phyloP scores from a whole-genome alignment of 2,329 filamentous ascomycete species.

The Dactylellina drechsleri region DNA sequence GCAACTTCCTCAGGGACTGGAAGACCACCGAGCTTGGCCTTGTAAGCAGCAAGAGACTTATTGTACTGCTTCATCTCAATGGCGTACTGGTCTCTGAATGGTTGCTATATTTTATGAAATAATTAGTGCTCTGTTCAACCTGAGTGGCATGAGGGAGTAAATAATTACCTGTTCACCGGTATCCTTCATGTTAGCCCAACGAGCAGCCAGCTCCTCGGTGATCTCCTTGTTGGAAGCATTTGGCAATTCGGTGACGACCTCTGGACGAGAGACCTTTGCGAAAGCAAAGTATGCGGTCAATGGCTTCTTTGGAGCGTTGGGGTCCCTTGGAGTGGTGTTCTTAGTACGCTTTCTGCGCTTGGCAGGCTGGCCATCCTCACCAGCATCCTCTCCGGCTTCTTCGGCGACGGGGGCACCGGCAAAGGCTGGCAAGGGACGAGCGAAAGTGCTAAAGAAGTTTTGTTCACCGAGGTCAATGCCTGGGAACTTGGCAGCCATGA shows the following conservation, averaged over 20 bases:
- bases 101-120: conserved; percentile 13
- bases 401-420: conserved; percentile 10
- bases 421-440: conserved; percentile 12
- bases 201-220: conserved; percentile 83
- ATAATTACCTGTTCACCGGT: conserved; percentile 71
- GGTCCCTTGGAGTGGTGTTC: conserved; percentile 72
- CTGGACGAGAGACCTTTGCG: conserved; percentile 84
- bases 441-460: conserved; percentile 32
- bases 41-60: conserved; percentile 41
- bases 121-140: conserved; percentile 55
- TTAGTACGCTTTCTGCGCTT: conserved; percentile 76
- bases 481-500: conserved; percentile 41
- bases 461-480: conserved; percentile 28
- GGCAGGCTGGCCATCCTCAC: conserved; percentile 43
- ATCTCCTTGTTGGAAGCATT: conserved; percentile 84
- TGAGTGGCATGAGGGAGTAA: conserved; percentile 61
- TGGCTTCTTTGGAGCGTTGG: conserved; percentile 92
- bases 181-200: conserved; percentile 82
- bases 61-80: conserved; percentile 50
- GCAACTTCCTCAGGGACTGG: conserved; percentile 22
- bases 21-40: conserved; percentile 46
- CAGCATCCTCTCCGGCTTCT: conserved; percentile 41
- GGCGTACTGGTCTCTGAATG: conserved; percentile 50
- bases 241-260: conserved; percentile 81
- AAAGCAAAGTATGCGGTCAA: conserved; percentile 95